Evolutionary conservation across 345 rosid genomes (phyloP).

Genomic region (Populus deltoides): DNA sequence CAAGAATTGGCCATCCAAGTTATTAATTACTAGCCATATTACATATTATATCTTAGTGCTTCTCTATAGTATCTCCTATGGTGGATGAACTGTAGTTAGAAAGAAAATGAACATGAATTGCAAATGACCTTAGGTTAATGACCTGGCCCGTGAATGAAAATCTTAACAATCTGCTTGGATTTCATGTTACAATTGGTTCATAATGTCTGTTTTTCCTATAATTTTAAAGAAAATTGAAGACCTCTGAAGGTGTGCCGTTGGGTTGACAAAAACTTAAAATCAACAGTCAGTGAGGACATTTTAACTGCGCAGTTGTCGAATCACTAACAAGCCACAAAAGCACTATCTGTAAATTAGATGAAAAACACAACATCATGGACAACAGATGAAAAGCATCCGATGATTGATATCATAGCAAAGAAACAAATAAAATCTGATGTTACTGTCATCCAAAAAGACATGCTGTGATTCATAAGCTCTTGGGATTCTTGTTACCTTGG

Average conservation of each 20-base stretch:
- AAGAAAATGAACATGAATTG: no score
- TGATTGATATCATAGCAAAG: not conserved
- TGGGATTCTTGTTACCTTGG: slow-evolving; percentile 37
- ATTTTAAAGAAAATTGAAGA: no score
- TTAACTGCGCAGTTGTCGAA: slow-evolving; percentile 56
- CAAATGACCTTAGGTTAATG: no score
- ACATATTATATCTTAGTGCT: no score
- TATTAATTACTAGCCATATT: no score
- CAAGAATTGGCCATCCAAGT: no score
- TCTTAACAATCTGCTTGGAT: no score
- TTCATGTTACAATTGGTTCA: no score
- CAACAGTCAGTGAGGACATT: slow-evolving; percentile 45
- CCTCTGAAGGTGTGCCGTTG: not conserved
- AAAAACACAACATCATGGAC: not conserved
- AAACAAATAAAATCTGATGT: not conserved
- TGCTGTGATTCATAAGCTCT: not conserved
- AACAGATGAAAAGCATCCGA: not conserved
- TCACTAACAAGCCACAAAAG: slow-evolving; percentile 89
- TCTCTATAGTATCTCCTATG: no score
- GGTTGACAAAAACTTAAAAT: not conserved
- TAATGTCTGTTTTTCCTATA: no score
- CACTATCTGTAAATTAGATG: slow-evolving; percentile 44
- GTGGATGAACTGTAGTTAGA: no score
- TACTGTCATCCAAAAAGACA: not conserved
- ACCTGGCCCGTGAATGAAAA: no score